Base-by-base conservation (phyloP, 148 eudicot genomes). In the Bassia scoparia region DNA sequence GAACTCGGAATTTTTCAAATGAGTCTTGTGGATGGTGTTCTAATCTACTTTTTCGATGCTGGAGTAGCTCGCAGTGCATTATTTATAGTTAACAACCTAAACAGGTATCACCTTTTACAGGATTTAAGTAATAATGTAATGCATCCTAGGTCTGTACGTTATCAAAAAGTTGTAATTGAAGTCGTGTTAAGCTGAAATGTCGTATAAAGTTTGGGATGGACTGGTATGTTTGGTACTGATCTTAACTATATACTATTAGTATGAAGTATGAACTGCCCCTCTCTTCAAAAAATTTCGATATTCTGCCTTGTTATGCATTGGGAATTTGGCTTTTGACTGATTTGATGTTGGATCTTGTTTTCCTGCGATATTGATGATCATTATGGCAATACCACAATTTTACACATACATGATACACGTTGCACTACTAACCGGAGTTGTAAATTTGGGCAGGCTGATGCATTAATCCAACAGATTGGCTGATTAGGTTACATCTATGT, bases 391-490 rank as follows among this genome's bases (percentile, higher is more conserved):
- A n/a, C n/a, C n/a, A n/a, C n/a, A n/a, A n/a, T n/a, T n/a, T n/a
- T n/a, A n/a, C n/a, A n/a, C n/a, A n/a, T n/a, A n/a, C n/a, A n/a
- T n/a, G n/a, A n/a, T n/a, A n/a, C n/a, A n/a, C n/a, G n/a, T 38
- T 64, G 17, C 41, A 18, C 23, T 30, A 17, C 66, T 80, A 24
- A 70, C 73, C 9, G 68, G 53, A 20, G 20, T 48, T 14, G 81
- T 80, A 50, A 10, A 59, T 44, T 63, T 80, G 83, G 77, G 79
- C 91, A 94, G n/a, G 98, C 97, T 71, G 98, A 94, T 84, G 97
- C 97, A 15, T 90, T 94, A 44, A 68, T 94, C 68, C 95, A 44
- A 86, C 98, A 18, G 98, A 44, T 82, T 94, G 85, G 92, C 97
- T n/a, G 85, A 83, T 80, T 90, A 66, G 98, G 98, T 2, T 94